Evolutionary conservation across 108 stramenopile species (phyloP).

Genomic region (Cyclotella choctawhatcheeana): DNA sequence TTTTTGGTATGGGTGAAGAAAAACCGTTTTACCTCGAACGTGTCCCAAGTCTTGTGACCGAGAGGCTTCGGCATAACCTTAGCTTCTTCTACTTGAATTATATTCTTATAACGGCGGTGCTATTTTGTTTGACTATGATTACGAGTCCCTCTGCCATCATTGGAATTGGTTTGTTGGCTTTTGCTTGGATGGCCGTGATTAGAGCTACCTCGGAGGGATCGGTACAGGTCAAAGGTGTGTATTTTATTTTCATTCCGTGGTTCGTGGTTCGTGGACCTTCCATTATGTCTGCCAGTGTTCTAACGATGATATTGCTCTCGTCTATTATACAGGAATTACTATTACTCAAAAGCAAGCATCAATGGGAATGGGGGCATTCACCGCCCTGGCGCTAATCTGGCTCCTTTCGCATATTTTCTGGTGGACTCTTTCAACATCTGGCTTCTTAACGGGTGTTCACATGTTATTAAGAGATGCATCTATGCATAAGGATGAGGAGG

Average conservation of each 20-base stretch:
- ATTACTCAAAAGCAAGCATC: constrained; percentile 85
- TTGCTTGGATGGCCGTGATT: constrained; percentile 81
- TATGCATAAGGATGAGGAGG: constrained; percentile 91
- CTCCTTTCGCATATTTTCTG: constrained; percentile 80
- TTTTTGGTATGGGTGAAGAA: constrained; percentile 87
- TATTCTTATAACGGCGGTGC: constrained; percentile 63
- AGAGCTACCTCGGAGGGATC: constrained; percentile 62
- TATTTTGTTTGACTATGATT: constrained; percentile 76
- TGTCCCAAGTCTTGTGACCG: constrained; percentile 68
- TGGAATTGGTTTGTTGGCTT: constrained; percentile 72
- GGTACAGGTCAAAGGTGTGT: constrained; percentile 56
- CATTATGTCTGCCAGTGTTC: background rate
- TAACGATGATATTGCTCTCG: background rate
- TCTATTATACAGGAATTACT: constrained; percentile 39
- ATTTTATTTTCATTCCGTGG: constrained; percentile 23
- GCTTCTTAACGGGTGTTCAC: constrained; percentile 76
- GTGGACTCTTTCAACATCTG: constrained; percentile 83
- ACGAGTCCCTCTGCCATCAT: constrained; percentile 80
- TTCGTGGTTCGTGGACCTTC: background rate
- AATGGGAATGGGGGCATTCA: constrained; percentile 70
- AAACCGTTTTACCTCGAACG: constrained; percentile 87
- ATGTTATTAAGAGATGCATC: constrained; percentile 81
- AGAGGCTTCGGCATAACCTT: constrained; percentile 82
- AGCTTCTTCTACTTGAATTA: constrained; percentile 91
- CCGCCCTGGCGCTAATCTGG: constrained; percentile 65